Percentiles rank a stretch among this genome's conserved stretches.
These are phyloP conservation scores for Ettlia oleoabundans DNA, from an alignment of 139 green algal species.

Conservation along the genomic window DNA sequence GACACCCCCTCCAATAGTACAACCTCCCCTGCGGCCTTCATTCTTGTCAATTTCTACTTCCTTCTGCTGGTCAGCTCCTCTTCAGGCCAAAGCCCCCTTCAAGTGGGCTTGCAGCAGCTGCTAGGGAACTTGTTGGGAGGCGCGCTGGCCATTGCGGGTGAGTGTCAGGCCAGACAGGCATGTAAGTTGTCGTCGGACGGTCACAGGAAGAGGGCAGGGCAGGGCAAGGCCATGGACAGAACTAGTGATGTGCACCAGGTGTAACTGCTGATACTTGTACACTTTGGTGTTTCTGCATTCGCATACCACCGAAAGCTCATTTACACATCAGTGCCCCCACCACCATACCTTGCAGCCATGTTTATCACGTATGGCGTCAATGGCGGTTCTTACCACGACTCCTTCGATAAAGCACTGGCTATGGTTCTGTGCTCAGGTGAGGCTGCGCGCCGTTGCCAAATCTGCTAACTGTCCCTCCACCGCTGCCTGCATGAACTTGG, in stretches of 20 bases:
- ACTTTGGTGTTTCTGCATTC: no score
- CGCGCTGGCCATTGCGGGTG: background rate
- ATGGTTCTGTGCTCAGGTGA: background rate
- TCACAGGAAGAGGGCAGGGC: background rate
- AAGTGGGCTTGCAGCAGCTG: background rate
- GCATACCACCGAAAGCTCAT: no score
- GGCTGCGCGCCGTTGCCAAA: background rate
- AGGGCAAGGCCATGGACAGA: no score
- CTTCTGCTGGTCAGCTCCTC: slow-evolving; percentile 8
- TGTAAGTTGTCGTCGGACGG: no score
- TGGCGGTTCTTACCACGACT: background rate
- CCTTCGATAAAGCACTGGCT: background rate
- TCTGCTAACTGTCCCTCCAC: no score
- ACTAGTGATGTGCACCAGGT: no score
- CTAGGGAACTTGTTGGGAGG: background rate
- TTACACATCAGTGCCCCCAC: no score
- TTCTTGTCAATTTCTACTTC: slow-evolving; percentile 17
- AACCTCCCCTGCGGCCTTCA: background rate
- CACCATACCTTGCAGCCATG: background rate
- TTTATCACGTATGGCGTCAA: slow-evolving; percentile 4
- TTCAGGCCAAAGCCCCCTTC: background rate
- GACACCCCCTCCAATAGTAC: background rate
- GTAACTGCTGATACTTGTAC: no score
- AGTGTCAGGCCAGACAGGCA: background rate
- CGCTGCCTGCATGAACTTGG: no score